Conservation (phyloP, 2,329 filamentous ascomycete genomes). For the Metarhizium anisopliae region DNA sequence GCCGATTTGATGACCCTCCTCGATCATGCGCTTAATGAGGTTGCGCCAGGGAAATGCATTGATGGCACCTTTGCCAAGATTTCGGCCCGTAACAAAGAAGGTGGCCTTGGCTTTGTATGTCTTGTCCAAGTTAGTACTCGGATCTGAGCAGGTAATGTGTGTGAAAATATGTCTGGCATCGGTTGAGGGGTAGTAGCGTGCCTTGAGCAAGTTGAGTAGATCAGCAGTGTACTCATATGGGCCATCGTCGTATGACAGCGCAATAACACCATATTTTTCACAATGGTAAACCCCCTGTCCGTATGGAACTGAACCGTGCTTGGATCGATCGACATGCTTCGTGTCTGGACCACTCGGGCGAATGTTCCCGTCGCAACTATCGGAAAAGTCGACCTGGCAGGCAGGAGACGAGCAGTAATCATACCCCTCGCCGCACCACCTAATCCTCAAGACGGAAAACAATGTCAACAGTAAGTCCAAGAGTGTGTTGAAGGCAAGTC, state of each 20-base stretch:
- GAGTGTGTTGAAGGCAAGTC: not conserved
- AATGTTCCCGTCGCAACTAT: slow-evolving; percentile 52
- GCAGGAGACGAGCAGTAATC: slow-evolving; percentile 53
- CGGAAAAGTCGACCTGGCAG: slow-evolving; percentile 52
- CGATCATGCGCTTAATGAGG: slow-evolving; percentile 35
- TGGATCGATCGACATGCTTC: slow-evolving; percentile 38
- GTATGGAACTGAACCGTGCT: slow-evolving; percentile 45
- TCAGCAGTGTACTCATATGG: slow-evolving; percentile 32
- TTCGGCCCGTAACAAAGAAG: slow-evolving; percentile 27
- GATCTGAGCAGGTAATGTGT: not conserved
- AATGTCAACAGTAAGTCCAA: not conserved
- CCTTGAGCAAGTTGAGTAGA: slow-evolving; percentile 29
- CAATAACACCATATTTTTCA: slow-evolving; percentile 25
- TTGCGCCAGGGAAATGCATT: slow-evolving; percentile 27
- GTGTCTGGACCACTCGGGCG: slow-evolving; percentile 44
- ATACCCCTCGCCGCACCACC: slow-evolving; percentile 44
- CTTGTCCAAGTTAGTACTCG: slow-evolving; percentile 11
- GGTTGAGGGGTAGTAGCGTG: slow-evolving; percentile 1
- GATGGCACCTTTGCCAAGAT: slow-evolving; percentile 32
- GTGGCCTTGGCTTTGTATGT: slow-evolving; percentile 27
- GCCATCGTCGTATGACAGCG: slow-evolving; percentile 38
- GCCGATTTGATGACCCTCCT: slow-evolving; percentile 51
- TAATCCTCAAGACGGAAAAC: slow-evolving; percentile 11
- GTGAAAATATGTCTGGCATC: not conserved
- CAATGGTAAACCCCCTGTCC: slow-evolving; percentile 41